These are phyloP conservation scores for Grifola frondosa DNA, from an alignment of 1,284 basidiomycete genomes.

Conservation along the genomic window DNA sequence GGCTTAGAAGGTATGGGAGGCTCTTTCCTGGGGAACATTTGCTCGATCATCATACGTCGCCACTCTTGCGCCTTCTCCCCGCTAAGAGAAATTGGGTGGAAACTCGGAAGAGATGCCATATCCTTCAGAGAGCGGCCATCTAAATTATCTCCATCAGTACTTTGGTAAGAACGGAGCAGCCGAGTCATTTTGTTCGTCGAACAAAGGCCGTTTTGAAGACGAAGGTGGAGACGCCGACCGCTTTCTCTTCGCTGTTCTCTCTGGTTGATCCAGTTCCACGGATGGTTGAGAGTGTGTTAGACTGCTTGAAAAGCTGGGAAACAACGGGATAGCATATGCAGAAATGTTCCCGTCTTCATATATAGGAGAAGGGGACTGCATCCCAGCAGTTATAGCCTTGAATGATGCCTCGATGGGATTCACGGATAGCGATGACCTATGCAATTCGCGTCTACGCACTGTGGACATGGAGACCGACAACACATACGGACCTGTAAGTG, in stretches of 20 bases:
- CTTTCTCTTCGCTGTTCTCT: slow-evolving; percentile 28
- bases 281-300: too few species aligned
- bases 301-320: slow-evolving; percentile 17
- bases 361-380: slow-evolving; percentile 34
- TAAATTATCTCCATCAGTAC: neutral
- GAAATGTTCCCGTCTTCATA: slow-evolving; percentile 66
- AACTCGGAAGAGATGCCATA: slow-evolving; percentile 30
- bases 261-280: too few species aligned
- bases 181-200: too few species aligned
- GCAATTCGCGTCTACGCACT: neutral
- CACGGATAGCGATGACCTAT: slow-evolving; percentile 52
- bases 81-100: slow-evolving; percentile 37
- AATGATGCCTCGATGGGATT: slow-evolving; percentile 46
- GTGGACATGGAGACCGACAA: neutral
- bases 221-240: slow-evolving; percentile 22
- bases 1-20: slow-evolving; percentile 16
- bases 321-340: slow-evolving; percentile 61
- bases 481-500: slow-evolving; percentile 53
- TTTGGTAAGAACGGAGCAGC: slow-evolving; percentile 1
- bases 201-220: slow-evolving; percentile 40
- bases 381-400: slow-evolving; percentile 22
- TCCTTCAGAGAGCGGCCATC: slow-evolving; percentile 8
- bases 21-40: slow-evolving; percentile 55
- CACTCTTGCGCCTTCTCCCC: slow-evolving; percentile 50
- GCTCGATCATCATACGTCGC: slow-evolving; percentile 46